phyloP scores from a whole-genome alignment of 208 protist genomes.

The Trichomonas tenax region DNA sequence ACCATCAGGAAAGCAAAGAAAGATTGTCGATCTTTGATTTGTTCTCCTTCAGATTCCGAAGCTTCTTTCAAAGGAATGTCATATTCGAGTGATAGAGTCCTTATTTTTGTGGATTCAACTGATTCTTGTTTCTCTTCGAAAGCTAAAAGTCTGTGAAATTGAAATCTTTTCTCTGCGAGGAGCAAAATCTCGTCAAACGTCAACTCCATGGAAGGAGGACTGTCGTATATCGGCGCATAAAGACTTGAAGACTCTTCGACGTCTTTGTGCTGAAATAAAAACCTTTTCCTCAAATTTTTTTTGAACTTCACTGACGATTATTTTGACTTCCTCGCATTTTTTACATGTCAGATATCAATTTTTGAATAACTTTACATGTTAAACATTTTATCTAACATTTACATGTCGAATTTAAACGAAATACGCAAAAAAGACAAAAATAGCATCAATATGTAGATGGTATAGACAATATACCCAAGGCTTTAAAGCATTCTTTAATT shows the following conservation, averaged over 20 bases:
- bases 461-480: too few species aligned
- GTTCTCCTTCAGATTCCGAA: background rate
- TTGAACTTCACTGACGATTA: background rate
- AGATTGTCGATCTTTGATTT: background rate
- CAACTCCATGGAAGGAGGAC: background rate
- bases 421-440: too few species aligned
- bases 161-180: background rate
- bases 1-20: background rate
- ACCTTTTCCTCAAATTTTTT: background rate
- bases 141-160: background rate
- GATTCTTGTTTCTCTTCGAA: background rate
- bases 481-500: too few species aligned
- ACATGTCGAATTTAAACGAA: too few species aligned
- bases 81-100: background rate
- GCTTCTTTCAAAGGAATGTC: background rate
- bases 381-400: too few species aligned
- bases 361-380: too few species aligned
- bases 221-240: background rate
- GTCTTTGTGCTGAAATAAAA: background rate
- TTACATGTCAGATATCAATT: too few species aligned
- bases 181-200: background rate
- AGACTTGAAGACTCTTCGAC: background rate
- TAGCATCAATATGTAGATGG: too few species aligned
- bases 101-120: background rate
- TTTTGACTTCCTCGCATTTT: background rate